Evolutionary conservation across 495 filamentous ascomycete species (phyloP).

Genomic region (Recurvomyces mirabilis): DNA sequence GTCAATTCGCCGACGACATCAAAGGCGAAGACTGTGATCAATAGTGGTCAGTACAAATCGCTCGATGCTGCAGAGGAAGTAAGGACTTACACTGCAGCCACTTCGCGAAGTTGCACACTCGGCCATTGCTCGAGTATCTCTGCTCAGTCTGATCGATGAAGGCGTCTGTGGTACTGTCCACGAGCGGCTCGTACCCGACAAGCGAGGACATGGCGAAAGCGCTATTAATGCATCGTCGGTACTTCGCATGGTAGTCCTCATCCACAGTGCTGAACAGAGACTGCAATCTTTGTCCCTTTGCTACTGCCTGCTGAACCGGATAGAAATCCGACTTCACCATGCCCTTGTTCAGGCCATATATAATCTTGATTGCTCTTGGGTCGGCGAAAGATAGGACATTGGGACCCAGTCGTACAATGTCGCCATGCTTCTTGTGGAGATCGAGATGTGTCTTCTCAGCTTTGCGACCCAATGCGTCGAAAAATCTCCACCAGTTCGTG

Average conservation of each 20-base stretch:
- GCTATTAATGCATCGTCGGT: constrained; percentile 56
- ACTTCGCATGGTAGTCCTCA: constrained; percentile 59
- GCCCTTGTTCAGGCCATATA: constrained; percentile 77
- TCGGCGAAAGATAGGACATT: constrained; percentile 56
- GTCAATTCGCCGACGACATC: constrained; percentile 53
- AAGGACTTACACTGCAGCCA: constrained; percentile 51
- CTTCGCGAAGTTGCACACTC: constrained; percentile 50
- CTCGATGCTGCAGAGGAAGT: background rate
- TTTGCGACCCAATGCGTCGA: constrained; percentile 49
- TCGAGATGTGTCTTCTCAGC: constrained; percentile 54
- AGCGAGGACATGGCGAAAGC: constrained; percentile 66
- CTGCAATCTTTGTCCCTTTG: constrained; percentile 51
- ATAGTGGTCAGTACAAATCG: background rate
- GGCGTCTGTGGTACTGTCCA: constrained; percentile 52
- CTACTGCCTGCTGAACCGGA: constrained; percentile 17
- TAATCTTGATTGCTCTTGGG: constrained; percentile 55
- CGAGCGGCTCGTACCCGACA: constrained; percentile 62
- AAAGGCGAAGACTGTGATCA: constrained; percentile 52
- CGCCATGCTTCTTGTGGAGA: constrained; percentile 60
- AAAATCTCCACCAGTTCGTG: constrained; percentile 41
- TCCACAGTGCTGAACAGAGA: constrained; percentile 72
- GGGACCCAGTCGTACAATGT: constrained; percentile 59
- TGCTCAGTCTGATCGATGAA: constrained; percentile 52
- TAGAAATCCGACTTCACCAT: constrained; percentile 45
- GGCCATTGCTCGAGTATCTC: constrained; percentile 42